Conservation (phyloP, 106 monocot genomes). For the Dendrobium catenatum region DNA sequence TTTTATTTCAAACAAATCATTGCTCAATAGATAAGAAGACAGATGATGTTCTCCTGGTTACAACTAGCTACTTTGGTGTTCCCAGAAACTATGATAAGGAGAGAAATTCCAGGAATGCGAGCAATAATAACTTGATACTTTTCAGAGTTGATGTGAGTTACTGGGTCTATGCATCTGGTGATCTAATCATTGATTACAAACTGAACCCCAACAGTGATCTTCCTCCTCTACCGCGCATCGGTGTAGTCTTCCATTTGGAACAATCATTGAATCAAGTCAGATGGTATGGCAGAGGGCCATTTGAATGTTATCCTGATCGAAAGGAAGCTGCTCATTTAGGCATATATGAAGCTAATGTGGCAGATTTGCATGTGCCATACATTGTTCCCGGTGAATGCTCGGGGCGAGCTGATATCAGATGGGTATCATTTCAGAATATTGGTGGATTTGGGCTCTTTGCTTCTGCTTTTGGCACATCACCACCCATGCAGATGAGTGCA, state of each 20-base stretch:
- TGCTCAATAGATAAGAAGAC: conserved; percentile 51
- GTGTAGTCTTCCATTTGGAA: conserved; percentile 54
- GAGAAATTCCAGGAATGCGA: background rate
- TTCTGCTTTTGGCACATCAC: conserved; percentile 53
- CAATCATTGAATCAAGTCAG: conserved; percentile 48
- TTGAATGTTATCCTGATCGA: conserved; percentile 96
- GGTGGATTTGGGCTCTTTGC: conserved; percentile 67
- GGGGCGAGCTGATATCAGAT: conserved; percentile 86
- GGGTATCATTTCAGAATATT: conserved; percentile 57
- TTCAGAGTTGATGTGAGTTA: conserved; percentile 40
- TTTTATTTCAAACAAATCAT: conserved; percentile 27
- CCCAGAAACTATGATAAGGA: conserved; percentile 9
- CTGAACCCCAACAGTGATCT: conserved; percentile 56
- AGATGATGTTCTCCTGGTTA: conserved; percentile 41
- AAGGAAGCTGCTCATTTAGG: conserved; percentile 87
- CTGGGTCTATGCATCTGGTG: conserved; percentile 58
- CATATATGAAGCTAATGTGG: conserved; percentile 54
- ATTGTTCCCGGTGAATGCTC: conserved; percentile 73
- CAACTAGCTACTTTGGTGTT: conserved; percentile 27
- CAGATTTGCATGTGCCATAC: conserved; percentile 83
- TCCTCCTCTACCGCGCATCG: conserved; percentile 89
- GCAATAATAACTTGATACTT: conserved; percentile 10
- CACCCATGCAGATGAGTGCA: conserved; percentile 94
- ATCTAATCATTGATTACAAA: conserved; percentile 60
- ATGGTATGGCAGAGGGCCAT: conserved; percentile 94